phyloP scores from a whole-genome alignment of 2,329 filamentous ascomycete genomes.

The Coniochaeta hoffmannii region DNA sequence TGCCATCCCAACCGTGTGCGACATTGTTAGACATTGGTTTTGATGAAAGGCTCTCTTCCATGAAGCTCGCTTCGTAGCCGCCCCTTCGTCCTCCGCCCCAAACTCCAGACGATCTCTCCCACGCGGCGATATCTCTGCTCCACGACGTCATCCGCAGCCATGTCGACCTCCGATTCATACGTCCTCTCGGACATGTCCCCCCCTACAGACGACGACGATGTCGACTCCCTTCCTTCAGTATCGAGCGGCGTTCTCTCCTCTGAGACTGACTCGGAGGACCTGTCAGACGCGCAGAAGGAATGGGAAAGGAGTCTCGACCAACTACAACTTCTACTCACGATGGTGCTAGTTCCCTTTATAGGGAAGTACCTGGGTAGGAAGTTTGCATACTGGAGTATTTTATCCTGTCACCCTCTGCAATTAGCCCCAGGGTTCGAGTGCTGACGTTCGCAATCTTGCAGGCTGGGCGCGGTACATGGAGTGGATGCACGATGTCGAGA shows the following conservation, averaged over 20 bases:
- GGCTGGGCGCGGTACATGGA: slow-evolving; percentile 93
- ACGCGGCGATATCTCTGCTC: neutral
- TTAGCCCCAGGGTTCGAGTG: neutral
- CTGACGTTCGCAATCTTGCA: slow-evolving; percentile 27
- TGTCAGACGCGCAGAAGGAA: slow-evolving; percentile 85
- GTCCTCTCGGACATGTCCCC: slow-evolving; percentile 40
- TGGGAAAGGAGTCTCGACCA: slow-evolving; percentile 95
- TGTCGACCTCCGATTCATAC: slow-evolving; percentile 37
- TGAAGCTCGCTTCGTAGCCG: neutral
- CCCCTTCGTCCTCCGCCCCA: neutral
- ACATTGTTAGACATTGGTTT: neutral
- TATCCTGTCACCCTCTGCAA: neutral
- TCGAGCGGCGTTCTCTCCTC: slow-evolving; percentile 41
- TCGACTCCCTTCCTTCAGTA: slow-evolving; percentile 58
- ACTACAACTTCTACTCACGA: slow-evolving; percentile 82
- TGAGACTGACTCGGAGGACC: slow-evolving; percentile 48
- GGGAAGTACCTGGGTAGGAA: slow-evolving; percentile 94
- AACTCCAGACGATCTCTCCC: neutral
- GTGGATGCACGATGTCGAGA: slow-evolving; percentile 79
- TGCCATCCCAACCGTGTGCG: neutral
- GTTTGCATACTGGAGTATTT: slow-evolving; percentile 92
- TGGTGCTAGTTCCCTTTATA: slow-evolving; percentile 88
- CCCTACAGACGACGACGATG: slow-evolving; percentile 42
- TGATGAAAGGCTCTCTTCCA: neutral
- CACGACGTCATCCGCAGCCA: slow-evolving; percentile 1